These are phyloP conservation scores for Elaeis oleifera DNA, from an alignment of 202 grass and related monocot genomes.

Conservation along the genomic window DNA sequence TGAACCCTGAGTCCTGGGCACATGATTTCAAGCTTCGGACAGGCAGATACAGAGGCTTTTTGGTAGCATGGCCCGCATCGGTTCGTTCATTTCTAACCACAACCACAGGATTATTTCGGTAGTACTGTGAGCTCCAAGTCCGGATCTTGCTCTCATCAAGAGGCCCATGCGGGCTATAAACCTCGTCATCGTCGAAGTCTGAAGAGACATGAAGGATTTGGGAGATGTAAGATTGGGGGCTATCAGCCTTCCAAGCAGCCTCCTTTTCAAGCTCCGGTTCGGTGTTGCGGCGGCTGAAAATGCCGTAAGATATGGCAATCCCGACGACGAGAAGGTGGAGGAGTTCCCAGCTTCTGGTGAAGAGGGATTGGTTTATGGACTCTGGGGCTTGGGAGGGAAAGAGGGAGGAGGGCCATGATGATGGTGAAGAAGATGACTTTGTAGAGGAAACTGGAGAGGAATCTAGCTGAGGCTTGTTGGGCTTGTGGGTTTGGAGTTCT, in stretches of 20 bases:
- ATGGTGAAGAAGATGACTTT: slow-evolving; percentile 50
- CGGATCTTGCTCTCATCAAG: slow-evolving; percentile 17
- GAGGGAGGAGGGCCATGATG: slow-evolving; percentile 51
- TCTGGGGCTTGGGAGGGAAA: slow-evolving; percentile 48
- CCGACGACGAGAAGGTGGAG: slow-evolving; percentile 83
- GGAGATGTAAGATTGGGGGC: slow-evolving; percentile 37
- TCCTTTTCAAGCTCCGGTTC: slow-evolving; percentile 28
- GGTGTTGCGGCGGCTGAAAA: slow-evolving; percentile 76
- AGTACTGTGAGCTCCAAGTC: slow-evolving; percentile 47
- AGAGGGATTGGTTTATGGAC: slow-evolving; percentile 36
- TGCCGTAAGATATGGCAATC: slow-evolving; percentile 76
- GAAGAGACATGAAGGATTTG: slow-evolving; percentile 42
- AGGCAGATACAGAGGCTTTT: slow-evolving; percentile 45
- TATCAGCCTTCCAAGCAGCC: slow-evolving; percentile 17
- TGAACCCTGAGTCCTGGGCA: slow-evolving; percentile 17
- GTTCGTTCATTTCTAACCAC: slow-evolving; percentile 24
- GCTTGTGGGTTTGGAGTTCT: neutral
- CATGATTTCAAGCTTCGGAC: slow-evolving; percentile 46
- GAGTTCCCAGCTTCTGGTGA: slow-evolving; percentile 72
- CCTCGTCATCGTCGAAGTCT: slow-evolving; percentile 44
- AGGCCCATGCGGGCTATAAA: neutral
- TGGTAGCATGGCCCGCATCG: slow-evolving; percentile 2
- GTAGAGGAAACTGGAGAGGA: slow-evolving; percentile 46
- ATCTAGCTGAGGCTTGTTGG: slow-evolving; percentile 1
- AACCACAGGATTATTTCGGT: slow-evolving; percentile 33